Evolutionary conservation across 129 eudicot genomes (phyloP), one percentile per base, ranked within the genome.

Genomic region (Gnaphalium uliginosum): DNA sequence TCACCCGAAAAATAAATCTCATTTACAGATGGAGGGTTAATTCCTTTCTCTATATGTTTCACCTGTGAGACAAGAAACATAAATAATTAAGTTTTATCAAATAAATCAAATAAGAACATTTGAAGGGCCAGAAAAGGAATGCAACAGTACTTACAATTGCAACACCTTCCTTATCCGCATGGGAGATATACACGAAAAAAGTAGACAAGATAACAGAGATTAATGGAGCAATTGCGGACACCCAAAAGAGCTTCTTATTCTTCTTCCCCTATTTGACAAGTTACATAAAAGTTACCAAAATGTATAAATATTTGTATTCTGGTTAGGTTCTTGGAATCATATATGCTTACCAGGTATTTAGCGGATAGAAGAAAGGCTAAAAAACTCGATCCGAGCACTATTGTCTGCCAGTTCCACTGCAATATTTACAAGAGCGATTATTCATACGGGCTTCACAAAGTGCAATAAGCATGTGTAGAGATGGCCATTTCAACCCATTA

Each of bases 401-500:
- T 89, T n/a, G 98, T 92, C 82, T 86, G 86, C 98, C 93, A 92
- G 78, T 92, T 92, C 98, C 98, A 92, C 98, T 92, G 87, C 81
- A 89, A 78, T 29, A n/a, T 66, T 6, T 17, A 21, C 22, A 21
- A 51, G 15, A 66, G 57, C 61, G 15, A 15, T 56, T 43, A 58
- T 65, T 75, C 63, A 65, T 76, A 71, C 41, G 14, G 24, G 59
- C 69, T 60, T 41, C 5, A 25, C 8, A 58, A 33, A 21, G 53
- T 35, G 35, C 60, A 26, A 62, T 27, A 19, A 53, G 10, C 8
- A 19, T 53, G 22, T 53, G 23, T 19, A 53, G 59, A 53, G 59
- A 1, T 53, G 19, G 22, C 8, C 4, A 1, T n/a, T 53, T 53
- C 59, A 1, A 18, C 59, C 59, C 10, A 53, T 53, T 18, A 17